phyloP scores from a whole-genome alignment of 2,329 filamentous ascomycete genomes.

The Acrodontium crateriforme region DNA sequence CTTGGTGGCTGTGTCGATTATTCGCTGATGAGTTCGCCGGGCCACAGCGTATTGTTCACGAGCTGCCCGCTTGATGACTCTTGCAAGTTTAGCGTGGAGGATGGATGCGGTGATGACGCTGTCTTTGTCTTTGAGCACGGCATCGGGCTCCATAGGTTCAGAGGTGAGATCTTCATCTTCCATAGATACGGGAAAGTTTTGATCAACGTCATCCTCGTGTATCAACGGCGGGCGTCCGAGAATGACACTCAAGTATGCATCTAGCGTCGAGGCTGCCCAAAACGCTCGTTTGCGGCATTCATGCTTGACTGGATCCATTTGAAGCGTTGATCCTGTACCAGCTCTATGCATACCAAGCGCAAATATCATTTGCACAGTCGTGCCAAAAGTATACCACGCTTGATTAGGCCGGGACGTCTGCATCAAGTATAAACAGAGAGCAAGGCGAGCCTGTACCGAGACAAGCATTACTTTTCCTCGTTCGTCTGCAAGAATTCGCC shows the following conservation, averaged over 20 bases:
- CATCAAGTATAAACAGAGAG: constrained; percentile 27
- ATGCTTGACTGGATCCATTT: constrained; percentile 7
- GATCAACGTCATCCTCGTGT: constrained; percentile 22
- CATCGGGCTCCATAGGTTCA: neutral
- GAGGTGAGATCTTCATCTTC: constrained; percentile 19
- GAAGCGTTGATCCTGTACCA: neutral
- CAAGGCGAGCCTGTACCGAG: constrained; percentile 29
- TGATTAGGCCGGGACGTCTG: constrained; percentile 24
- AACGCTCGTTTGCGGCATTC: constrained; percentile 25
- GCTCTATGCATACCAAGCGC: constrained; percentile 23
- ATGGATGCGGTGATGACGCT: constrained; percentile 21
- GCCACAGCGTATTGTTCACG: constrained; percentile 15
- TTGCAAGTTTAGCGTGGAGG: constrained; percentile 16
- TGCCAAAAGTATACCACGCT: constrained; percentile 26
- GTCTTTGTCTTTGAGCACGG: constrained; percentile 8
- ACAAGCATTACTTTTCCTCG: constrained; percentile 15
- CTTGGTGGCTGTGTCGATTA: constrained; percentile 22
- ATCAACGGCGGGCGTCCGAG: constrained; percentile 25
- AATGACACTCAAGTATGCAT: constrained; percentile 27
- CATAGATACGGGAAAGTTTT: constrained; percentile 12
- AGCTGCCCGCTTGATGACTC: constrained; percentile 16
- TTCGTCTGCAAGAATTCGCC: constrained; percentile 11
- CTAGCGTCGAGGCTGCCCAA: constrained; percentile 27
- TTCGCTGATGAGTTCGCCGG: constrained; percentile 8
- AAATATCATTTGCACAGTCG: constrained; percentile 23